Conservation (phyloP, 768 basidiomycete species). For the Leccinum boreale region DNA sequence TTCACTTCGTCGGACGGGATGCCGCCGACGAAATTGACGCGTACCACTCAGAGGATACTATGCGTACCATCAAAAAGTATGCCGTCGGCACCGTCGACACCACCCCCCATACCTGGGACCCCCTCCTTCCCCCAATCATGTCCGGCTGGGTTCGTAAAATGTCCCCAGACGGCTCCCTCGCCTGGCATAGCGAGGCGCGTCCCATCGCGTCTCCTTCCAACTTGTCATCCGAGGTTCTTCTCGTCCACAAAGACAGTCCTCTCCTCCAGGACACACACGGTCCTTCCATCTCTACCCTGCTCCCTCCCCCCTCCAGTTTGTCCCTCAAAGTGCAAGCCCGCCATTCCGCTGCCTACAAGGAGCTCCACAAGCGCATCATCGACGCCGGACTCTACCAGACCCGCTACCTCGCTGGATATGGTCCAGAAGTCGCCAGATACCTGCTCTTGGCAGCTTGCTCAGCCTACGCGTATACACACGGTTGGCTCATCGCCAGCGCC, state of each 20-base stretch:
- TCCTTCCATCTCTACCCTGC: conserved; percentile 44
- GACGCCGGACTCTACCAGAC: conserved; percentile 84
- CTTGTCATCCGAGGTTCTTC: conserved; percentile 55
- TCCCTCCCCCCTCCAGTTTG: conserved; percentile 51
- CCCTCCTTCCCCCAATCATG: conserved; percentile 83
- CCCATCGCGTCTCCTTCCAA: conserved; percentile 36
- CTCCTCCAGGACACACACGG: conserved; percentile 28
- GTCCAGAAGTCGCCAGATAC: conserved; percentile 84
- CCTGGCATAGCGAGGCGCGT: conserved; percentile 65
- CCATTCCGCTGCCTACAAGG: conserved; percentile 77
- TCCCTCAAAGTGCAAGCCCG: conserved; percentile 56
- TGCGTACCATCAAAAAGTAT: conserved; percentile 41
- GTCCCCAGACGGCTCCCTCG: conserved; percentile 39
- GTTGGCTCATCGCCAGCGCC: conserved; percentile 73
- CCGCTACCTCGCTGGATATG: conserved; percentile 83
- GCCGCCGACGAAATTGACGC: conserved; percentile 94
- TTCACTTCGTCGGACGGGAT: conserved; percentile 95
- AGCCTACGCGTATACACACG: conserved; percentile 55
- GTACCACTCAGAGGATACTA: conserved; percentile 61
- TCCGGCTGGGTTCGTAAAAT: conserved; percentile 74
- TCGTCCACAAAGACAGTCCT: conserved; percentile 45
- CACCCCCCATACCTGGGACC: conserved; percentile 56
- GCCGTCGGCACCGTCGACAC: conserved; percentile 65
- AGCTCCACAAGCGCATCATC: conserved; percentile 69
- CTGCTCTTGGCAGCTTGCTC: conserved; percentile 56